phyloP scores from a whole-genome alignment of 345 rosid genomes.

The Eucalyptus marginata region DNA sequence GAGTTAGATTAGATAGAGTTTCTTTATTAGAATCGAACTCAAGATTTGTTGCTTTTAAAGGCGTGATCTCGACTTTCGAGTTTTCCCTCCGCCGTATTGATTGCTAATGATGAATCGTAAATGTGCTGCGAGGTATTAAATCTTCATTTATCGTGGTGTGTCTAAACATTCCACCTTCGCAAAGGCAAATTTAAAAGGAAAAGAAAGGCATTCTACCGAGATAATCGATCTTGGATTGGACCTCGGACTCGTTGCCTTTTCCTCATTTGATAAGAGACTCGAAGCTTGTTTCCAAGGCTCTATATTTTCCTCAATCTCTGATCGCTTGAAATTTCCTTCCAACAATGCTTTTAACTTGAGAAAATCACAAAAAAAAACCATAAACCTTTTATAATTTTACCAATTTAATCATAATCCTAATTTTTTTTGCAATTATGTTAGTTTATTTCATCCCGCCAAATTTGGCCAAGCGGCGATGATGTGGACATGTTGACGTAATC shows the following conservation, averaged over 20 bases:
- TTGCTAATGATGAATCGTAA: background rate
- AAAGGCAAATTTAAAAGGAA: background rate
- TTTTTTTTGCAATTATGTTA: rapidly evolving
- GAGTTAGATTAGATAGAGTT: no score
- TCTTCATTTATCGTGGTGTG: background rate
- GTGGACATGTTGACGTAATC: no score
- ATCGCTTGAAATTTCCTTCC: background rate
- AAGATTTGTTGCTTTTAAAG: background rate
- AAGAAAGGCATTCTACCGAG: background rate
- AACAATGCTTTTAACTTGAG: background rate
- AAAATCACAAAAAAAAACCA: no score
- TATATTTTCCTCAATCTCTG: background rate
- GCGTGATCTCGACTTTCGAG: background rate
- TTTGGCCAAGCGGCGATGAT: rapidly evolving
- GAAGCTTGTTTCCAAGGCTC: background rate
- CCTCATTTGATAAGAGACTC: background rate
- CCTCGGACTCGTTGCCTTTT: background rate
- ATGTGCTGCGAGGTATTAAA: background rate
- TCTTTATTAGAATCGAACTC: background rate
- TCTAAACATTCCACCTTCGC: background rate
- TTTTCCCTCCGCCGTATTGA: background rate
- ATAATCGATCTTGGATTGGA: background rate
- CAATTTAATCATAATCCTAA: rapidly evolving
- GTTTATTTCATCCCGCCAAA: rapidly evolving
- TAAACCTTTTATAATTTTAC: no score